Evolutionary conservation across 345 rosid species (phyloP), one percentile per base, ranked within the genome.

Genomic region (Citrus australasica): DNA sequence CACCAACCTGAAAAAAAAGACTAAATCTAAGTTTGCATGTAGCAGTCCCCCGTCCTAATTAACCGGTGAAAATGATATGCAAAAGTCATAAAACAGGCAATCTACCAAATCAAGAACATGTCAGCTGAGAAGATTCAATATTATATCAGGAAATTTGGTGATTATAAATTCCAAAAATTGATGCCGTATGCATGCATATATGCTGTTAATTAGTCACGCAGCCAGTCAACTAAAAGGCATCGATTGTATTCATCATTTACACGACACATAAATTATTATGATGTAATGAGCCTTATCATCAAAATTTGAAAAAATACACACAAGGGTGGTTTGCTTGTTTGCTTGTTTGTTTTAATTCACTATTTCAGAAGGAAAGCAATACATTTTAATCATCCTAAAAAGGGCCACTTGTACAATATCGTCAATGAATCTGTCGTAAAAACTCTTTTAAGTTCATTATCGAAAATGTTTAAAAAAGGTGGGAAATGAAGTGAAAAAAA

Each of bases 51-150:
- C 74, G 27, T 59, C 71, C 61, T 64, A 13, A 46, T 46, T 46
- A 65, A 67, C 58, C 51, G 19, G 68, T 75, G 83, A 81, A 81
- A 77, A 82, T 14, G 82, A 74, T 67, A 13, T 69, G 71, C 60
- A 67, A 81, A 46, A 65, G 76, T 72, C 83, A 75, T 74, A 55
- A 8, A 19, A 65, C 82, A 78, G 73, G 78, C 64, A 79, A 80
- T 59, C 80, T 32, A 76, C 56, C 79, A 67, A 76, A 71, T n/a
- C 65, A 4, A 70, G 76, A 58, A 75, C 59, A 30, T 70, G 74
- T 74, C 76, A 68, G 77, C 84, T 58, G 46, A 69, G 30, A 17
- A 74, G 22, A 28, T 62, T 14, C 35, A 53, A 38, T 65, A 75
- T n/a, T 61, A 38, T 73, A 60, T 59, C n/a, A 14, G 33, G 16